Evolutionary conservation across 2,329 filamentous ascomycete species (phyloP).

Genomic region (Trichothecium sympodiale): DNA sequence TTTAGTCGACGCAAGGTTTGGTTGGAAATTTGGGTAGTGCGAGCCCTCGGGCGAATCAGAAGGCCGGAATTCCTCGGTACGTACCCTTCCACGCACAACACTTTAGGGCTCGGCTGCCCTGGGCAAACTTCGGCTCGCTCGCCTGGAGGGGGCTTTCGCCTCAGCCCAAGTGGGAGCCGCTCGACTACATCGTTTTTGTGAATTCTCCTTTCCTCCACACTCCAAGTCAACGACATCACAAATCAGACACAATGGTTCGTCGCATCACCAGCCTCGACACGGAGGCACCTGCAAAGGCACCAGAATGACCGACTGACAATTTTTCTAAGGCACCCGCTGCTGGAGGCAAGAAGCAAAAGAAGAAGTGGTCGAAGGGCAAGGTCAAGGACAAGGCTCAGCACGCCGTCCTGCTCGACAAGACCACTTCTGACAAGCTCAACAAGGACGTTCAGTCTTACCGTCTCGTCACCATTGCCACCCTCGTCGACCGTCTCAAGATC

Average conservation of each 20-base stretch:
- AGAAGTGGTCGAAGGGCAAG: constrained; percentile 46
- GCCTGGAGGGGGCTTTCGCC: constrained; percentile 8
- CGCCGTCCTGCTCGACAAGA: constrained; percentile 97
- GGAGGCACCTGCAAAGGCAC: neutral
- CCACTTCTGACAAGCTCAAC: constrained; percentile 94
- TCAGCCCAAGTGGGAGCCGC: constrained; percentile 14
- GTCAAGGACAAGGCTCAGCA: constrained; percentile 99
- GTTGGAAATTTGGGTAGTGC: constrained; percentile 26
- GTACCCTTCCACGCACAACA: constrained; percentile 15
- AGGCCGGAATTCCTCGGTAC: constrained; percentile 13
- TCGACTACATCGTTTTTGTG: constrained; percentile 13
- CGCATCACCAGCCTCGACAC: constrained; percentile 3
- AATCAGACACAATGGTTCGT: constrained; percentile 33
- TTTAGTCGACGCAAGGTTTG: constrained; percentile 14
- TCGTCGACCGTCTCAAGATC: constrained; percentile 99
- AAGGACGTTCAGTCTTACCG: constrained; percentile 99
- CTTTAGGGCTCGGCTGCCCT: constrained; percentile 33
- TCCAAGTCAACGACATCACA: constrained; percentile 26
- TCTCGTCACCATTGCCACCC: constrained; percentile 94
- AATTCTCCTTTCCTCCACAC: constrained; percentile 22
- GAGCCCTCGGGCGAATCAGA: constrained; percentile 23
- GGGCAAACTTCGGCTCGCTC: constrained; percentile 16
- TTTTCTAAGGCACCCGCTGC: constrained; percentile 28
- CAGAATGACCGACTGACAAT: constrained; percentile 6
- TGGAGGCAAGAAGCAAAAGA: constrained; percentile 40